Evolutionary conservation across 371 early-diverging fungal species (phyloP).

Genomic region (Fennellomyces sp.): DNA sequence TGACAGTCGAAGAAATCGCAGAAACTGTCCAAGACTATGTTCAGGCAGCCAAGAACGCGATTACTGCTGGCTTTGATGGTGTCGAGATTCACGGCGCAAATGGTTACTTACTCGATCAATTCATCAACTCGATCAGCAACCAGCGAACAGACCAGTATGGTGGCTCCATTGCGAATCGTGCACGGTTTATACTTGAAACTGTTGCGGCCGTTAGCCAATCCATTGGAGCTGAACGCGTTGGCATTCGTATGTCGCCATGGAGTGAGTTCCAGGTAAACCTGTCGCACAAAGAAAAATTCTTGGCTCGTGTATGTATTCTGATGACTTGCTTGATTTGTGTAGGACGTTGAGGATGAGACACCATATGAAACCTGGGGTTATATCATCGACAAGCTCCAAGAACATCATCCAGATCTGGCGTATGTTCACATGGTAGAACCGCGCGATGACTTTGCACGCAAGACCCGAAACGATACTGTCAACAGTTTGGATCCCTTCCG

Average conservation of each 20-base stretch:
- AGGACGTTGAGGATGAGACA: conserved; percentile 31
- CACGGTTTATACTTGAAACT: conserved; percentile 47
- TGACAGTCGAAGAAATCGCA: conserved; percentile 66
- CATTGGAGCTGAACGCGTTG: conserved; percentile 12
- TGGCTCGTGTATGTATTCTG: not conserved
- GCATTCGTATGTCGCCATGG: conserved; percentile 21
- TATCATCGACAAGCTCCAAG: conserved; percentile 18
- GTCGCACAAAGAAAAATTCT: too few relatives aligned
- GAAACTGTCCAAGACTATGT: conserved; percentile 61
- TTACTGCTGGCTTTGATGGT: conserved; percentile 62
- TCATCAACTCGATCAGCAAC: conserved; percentile 37
- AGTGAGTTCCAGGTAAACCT: conserved; percentile 9
- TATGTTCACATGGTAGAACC: conserved; percentile 38
- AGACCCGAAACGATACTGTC: not conserved
- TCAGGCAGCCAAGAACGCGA: conserved; percentile 39
- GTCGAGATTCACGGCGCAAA: conserved; percentile 72
- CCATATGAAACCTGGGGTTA: conserved; percentile 38
- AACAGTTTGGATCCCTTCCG: conserved; percentile 27
- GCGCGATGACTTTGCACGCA: conserved; percentile 8
- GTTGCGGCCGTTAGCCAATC: conserved; percentile 30
- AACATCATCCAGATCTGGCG: conserved; percentile 23
- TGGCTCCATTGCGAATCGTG: conserved; percentile 54
- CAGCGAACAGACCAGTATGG: conserved; percentile 65
- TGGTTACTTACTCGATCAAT: conserved; percentile 61
- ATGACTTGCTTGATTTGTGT: not conserved